Evolutionary conservation across 257 asterid species (phyloP), one percentile per base, ranked within the genome.

Genomic region (Ajuga chamaepitys): DNA sequence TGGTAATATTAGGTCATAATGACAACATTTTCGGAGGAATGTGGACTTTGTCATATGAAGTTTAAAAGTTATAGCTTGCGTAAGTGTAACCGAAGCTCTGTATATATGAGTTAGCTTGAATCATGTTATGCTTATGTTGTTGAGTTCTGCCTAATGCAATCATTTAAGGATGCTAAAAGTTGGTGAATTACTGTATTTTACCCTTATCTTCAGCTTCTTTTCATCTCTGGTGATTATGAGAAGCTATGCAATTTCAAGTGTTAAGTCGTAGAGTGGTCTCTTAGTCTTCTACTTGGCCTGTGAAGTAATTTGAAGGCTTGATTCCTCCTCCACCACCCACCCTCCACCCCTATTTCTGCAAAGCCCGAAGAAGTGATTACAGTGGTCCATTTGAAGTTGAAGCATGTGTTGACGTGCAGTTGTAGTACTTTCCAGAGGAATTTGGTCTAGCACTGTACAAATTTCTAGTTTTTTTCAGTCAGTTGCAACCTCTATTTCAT

Each of bases 221-320:
- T 16, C 22, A 41, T 44, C 38, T 56, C 5, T 64, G 46, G 63
- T 42, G 5, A 17, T 57, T 28, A 13, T 18, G 59, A 4, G 22
- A 18, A 59, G 45, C 2, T 35, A 30, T 61, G 58, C 20, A 5
- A 55, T 38, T 46, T 56, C 30, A 40, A 57, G 32, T 37, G 4
- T 26, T 38, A 22, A 47, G 52, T 16, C 45, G n/a, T 42, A 10
- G 34, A 14, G 51, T 16, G 68, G 30, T 53, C 34, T 46, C 50
- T 12, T n/a, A 46, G 41, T 55, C 62, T 67, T 68, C 6, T 41
- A 9, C 62, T 21, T 51, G 62, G 9, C 32, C 20, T 42, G 26
- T 42, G 56, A 54, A 64, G 40, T 58, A 51, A 30, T 32, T n/a
- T 62, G 64, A 30, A 40, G 67, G 57, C 30, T 59, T 58, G 17